Percentiles rank a stretch among this genome's conserved stretches.
Evolutionary conservation across 2,329 filamentous ascomycete species (phyloP).

Genomic region (Camillea tinctor): DNA sequence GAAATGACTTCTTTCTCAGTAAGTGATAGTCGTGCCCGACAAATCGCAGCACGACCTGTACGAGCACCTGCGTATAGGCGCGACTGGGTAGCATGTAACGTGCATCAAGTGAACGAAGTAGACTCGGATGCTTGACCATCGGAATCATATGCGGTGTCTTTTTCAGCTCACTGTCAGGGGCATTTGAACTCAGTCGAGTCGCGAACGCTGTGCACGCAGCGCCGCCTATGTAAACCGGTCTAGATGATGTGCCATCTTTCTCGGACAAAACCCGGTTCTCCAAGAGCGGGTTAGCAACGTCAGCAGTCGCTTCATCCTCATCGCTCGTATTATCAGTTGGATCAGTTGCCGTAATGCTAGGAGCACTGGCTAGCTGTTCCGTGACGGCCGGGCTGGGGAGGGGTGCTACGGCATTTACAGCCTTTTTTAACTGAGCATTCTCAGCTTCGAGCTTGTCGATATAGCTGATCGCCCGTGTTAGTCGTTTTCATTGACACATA

Average conservation of each 20-base stretch:
- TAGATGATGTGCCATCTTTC: conserved; percentile 8
- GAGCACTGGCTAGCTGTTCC: background rate
- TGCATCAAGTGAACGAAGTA: conserved; percentile 9
- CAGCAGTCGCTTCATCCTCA: conserved; percentile 11
- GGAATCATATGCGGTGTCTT: conserved; percentile 12
- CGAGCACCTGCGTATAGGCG: conserved; percentile 35
- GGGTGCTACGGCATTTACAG: background rate
- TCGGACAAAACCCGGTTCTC: conserved; percentile 16
- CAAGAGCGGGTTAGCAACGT: conserved; percentile 15
- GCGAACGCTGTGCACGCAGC: conserved; percentile 20
- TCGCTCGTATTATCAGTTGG: conserved; percentile 2
- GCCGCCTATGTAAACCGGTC: conserved; percentile 16
- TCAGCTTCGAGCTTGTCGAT: conserved; percentile 18
- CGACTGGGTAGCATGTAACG: conserved; percentile 32
- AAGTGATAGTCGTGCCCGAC: conserved; percentile 37
- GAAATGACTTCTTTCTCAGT: conserved; percentile 32
- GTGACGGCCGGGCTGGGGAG: background rate
- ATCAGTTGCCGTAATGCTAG: background rate
- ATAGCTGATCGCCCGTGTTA: conserved; percentile 5
- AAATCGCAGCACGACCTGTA: conserved; percentile 37
- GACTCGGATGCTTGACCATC: conserved; percentile 13
- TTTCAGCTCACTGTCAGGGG: background rate
- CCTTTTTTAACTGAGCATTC: conserved; percentile 15
- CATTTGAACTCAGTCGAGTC: conserved; percentile 9
- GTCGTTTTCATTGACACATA: background rate